phyloP scores from a whole-genome alignment of 768 basidiomycete species.

The Trametes sanguinea region DNA sequence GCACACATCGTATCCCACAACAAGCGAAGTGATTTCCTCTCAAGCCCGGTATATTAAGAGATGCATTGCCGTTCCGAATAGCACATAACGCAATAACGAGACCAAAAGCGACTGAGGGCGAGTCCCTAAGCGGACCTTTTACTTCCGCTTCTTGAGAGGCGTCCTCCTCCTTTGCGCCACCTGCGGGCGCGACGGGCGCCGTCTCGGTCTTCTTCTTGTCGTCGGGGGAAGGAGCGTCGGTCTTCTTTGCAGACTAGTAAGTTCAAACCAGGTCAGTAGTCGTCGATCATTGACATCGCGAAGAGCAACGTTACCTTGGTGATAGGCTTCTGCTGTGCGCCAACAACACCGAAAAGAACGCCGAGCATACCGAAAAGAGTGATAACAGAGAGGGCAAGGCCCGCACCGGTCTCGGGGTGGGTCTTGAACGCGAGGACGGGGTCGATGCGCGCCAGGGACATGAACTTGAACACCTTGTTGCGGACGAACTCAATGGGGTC shows the following conservation, averaged over 20 bases:
- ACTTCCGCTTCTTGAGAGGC: slow-evolving; percentile 74
- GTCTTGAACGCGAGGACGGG: slow-evolving; percentile 83
- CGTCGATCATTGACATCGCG: neutral
- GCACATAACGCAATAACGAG: slow-evolving; percentile 20
- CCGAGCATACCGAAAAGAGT: slow-evolving; percentile 87
- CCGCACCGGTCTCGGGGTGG: slow-evolving; percentile 85
- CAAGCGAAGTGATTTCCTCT: slow-evolving; percentile 17
- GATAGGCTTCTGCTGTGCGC: slow-evolving; percentile 69
- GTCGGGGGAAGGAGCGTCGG: slow-evolving; percentile 62
- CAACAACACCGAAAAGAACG: slow-evolving; percentile 75
- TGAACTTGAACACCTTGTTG: slow-evolving; percentile 74
- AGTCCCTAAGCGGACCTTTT: slow-evolving; percentile 29
- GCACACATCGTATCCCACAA: neutral
- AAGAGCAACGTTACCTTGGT: slow-evolving; percentile 55
- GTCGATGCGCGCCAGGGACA: slow-evolving; percentile 73
- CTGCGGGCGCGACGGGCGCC: slow-evolving; percentile 70
- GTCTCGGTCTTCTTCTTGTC: slow-evolving; percentile 66
- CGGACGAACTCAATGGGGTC: slow-evolving; percentile 84
- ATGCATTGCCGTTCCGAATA: slow-evolving; percentile 23
- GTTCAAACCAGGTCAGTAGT: slow-evolving; percentile 15
- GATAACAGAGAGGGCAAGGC: slow-evolving; percentile 69
- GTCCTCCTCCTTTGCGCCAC: slow-evolving; percentile 72
- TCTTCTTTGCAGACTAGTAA: slow-evolving; percentile 71
- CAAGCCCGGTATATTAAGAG: slow-evolving; percentile 28
- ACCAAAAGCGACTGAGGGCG: slow-evolving; percentile 8